These are phyloP conservation scores for Durotheca rogersii DNA, from an alignment of 495 filamentous ascomycete species.

Conservation along the genomic window DNA sequence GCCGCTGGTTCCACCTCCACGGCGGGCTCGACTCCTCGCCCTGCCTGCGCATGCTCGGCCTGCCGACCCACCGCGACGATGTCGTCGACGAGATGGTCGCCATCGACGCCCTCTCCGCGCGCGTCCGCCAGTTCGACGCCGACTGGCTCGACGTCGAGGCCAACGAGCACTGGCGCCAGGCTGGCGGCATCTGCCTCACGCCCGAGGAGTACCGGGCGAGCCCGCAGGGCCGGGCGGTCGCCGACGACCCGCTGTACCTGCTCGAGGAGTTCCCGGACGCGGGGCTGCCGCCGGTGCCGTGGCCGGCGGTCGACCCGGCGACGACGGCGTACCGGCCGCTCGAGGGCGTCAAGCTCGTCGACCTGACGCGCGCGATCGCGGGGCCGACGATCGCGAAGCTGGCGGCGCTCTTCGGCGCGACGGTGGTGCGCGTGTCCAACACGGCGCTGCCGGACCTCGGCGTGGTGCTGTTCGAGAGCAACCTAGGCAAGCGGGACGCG, in stretches of 20 bases:
- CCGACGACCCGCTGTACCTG: slow-evolving; percentile 51
- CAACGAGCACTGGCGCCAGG: slow-evolving; percentile 52
- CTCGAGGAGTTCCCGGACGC: slow-evolving; percentile 36
- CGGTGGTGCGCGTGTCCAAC: slow-evolving; percentile 61
- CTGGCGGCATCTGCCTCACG: slow-evolving; percentile 52
- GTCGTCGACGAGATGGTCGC: slow-evolving; percentile 34
- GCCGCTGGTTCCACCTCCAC: slow-evolving; percentile 54
- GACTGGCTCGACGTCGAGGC: slow-evolving; percentile 46
- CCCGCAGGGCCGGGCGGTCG: slow-evolving; percentile 54
- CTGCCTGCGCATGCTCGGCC: slow-evolving; percentile 43
- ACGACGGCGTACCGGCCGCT: slow-evolving; percentile 48
- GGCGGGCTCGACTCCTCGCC: slow-evolving; percentile 52
- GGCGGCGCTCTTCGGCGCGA: slow-evolving; percentile 60
- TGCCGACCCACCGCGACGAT: slow-evolving; percentile 36
- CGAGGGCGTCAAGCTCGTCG: slow-evolving; percentile 60
- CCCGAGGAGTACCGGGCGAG: slow-evolving; percentile 48
- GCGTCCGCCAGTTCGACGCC: slow-evolving; percentile 35
- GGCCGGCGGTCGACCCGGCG: slow-evolving; percentile 38
- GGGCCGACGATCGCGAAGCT: slow-evolving; percentile 55
- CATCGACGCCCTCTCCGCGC: slow-evolving; percentile 30
- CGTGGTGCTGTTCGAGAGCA: slow-evolving; percentile 51
- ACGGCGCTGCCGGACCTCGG: slow-evolving; percentile 52
- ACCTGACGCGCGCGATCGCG: slow-evolving; percentile 62
- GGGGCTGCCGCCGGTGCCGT: slow-evolving; percentile 39
- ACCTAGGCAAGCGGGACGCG: slow-evolving; percentile 59